Evolutionary conservation across 2,329 filamentous ascomycete species (phyloP).

Genomic region (Pyrenochaeta sp.): DNA sequence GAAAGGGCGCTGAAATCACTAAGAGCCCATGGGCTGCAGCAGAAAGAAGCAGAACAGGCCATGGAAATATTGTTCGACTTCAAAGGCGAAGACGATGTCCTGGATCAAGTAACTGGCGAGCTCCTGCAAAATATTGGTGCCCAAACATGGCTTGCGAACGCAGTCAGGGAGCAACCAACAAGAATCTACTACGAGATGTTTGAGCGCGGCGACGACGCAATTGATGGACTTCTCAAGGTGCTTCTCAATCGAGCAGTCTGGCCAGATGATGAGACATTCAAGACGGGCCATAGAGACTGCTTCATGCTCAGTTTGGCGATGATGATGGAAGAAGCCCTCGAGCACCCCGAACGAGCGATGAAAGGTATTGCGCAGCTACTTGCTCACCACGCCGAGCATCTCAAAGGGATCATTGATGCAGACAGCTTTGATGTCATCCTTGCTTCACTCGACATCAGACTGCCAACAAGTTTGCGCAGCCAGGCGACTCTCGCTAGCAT

Average conservation of each 20-base stretch:
- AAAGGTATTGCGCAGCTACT: slow-evolving; percentile 67
- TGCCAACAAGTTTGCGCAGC: slow-evolving; percentile 74
- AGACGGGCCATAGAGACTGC: slow-evolving; percentile 61
- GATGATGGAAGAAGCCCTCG: slow-evolving; percentile 88
- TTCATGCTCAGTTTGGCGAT: slow-evolving; percentile 83
- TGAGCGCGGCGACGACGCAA: slow-evolving; percentile 54
- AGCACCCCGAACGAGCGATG: slow-evolving; percentile 68
- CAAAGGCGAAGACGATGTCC: slow-evolving; percentile 50
- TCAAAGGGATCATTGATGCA: slow-evolving; percentile 70
- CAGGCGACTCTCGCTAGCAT: slow-evolving; percentile 84
- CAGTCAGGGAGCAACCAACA: slow-evolving; percentile 49
- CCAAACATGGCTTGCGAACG: slow-evolving; percentile 49
- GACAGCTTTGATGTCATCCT: slow-evolving; percentile 86
- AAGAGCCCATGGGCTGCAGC: slow-evolving; percentile 39
- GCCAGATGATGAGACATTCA: slow-evolving; percentile 54
- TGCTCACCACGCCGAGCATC: slow-evolving; percentile 59
- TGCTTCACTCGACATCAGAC: slow-evolving; percentile 84
- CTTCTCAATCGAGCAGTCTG: slow-evolving; percentile 53
- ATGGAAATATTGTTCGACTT: slow-evolving; percentile 53
- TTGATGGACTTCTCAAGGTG: slow-evolving; percentile 53
- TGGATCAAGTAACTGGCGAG: slow-evolving; percentile 51
- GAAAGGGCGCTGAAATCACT: slow-evolving; percentile 46
- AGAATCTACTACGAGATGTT: slow-evolving; percentile 54
- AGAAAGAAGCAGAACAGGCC: slow-evolving; percentile 49
- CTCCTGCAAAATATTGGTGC: slow-evolving; percentile 47